Evolutionary conservation across 2,329 filamentous ascomycete genomes (phyloP).

Genomic region (Berkeleyomyces basicola): DNA sequence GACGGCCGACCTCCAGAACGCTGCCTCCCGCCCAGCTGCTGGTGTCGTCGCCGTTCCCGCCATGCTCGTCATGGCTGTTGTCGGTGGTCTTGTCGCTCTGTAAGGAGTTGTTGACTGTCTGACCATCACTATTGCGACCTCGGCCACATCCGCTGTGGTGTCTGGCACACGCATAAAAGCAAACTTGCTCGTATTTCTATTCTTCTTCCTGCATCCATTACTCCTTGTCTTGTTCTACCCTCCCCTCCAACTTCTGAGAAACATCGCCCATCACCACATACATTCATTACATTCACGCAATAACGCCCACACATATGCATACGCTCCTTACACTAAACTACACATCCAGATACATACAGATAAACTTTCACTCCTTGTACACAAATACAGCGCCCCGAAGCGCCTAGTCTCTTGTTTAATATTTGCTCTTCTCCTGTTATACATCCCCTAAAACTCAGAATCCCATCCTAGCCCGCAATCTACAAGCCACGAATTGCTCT

Average conservation of each 20-base stretch:
- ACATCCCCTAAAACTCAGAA: neutral
- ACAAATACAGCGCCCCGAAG: neutral
- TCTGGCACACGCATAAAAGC: slow-evolving; percentile 1
- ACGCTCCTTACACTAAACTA: neutral
- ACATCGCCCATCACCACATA: too few species aligned
- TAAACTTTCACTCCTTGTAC: neutral
- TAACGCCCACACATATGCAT: neutral
- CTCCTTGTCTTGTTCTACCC: neutral
- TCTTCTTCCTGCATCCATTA: neutral
- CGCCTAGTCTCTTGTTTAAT: neutral
- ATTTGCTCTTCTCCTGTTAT: neutral
- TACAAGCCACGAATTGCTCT: neutral
- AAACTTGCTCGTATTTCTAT: neutral
- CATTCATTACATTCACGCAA: neutral
- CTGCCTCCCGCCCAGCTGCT: slow-evolving; percentile 18
- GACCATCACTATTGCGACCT: neutral
- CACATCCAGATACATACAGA: neutral
- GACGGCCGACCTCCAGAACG: slow-evolving; percentile 24
- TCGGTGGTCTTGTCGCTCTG: slow-evolving; percentile 15
- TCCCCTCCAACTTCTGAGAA: neutral
- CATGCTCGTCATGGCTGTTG: slow-evolving; percentile 15
- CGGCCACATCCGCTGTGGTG: neutral
- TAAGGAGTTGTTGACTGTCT: neutral
- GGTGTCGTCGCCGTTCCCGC: slow-evolving; percentile 6
- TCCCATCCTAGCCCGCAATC: neutral